Conservation (phyloP, 2,329 filamentous ascomycete genomes). For the Mycosphaerelloides madeirae region DNA sequence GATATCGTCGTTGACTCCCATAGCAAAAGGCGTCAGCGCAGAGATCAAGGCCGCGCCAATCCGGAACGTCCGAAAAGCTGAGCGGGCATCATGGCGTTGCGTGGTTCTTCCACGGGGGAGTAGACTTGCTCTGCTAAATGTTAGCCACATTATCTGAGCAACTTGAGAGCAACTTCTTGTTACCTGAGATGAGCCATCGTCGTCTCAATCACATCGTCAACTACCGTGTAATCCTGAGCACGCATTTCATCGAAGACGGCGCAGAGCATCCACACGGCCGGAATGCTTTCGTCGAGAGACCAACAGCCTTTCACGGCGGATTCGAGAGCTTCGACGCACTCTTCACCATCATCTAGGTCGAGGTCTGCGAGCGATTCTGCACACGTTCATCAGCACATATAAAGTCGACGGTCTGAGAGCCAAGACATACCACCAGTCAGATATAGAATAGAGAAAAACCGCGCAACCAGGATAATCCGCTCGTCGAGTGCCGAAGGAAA, state of each 20-base stretch:
- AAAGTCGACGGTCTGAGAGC: not conserved
- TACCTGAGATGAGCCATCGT: conserved; percentile 5
- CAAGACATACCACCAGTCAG: conserved; percentile 1
- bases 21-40: not conserved
- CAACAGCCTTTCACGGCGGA: conserved; percentile 4
- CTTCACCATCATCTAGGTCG: conserved; percentile 6
- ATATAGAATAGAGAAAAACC: conserved; percentile 4
- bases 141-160: not conserved
- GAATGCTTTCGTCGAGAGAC: conserved; percentile 4
- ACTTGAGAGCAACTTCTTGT: not conserved
- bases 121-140: not conserved
- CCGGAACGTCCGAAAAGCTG: not conserved
- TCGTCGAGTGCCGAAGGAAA: conserved; percentile 4
- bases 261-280: conserved; percentile 8
- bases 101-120: conserved; percentile 1
- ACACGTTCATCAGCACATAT: not conserved
- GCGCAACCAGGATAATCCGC: conserved; percentile 2
- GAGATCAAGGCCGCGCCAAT: conserved; percentile 3
- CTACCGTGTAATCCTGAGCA: conserved; percentile 2
- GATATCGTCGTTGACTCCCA: not conserved
- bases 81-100: not conserved
- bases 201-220: conserved; percentile 3
- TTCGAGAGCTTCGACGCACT: conserved; percentile 7
- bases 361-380: conserved; percentile 3
- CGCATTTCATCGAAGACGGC: conserved; percentile 4